A percentile compares a stretch with the other conserved stretches of the same genome.
Conservation (phyloP, 768 basidiomycete genomes). For the Mycena haematopus region DNA sequence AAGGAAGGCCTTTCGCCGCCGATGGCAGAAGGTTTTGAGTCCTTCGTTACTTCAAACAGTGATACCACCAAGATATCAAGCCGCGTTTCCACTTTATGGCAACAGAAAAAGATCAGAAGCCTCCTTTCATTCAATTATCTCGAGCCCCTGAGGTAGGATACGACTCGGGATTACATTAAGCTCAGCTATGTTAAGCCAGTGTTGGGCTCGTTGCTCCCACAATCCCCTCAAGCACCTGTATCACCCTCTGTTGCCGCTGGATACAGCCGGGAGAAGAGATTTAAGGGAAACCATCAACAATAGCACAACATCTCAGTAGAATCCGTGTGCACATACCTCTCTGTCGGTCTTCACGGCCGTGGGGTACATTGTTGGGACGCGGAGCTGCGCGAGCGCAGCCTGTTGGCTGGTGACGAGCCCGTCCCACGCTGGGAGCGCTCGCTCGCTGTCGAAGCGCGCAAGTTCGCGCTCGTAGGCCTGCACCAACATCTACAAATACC, state of each 20-base stretch:
- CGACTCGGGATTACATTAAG: too few species aligned
- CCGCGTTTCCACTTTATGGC: background rate
- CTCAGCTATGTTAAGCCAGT: background rate
- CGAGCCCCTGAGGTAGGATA: too few species aligned
- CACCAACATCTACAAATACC: slow-evolving; percentile 60
- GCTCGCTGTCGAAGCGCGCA: slow-evolving; percentile 69
- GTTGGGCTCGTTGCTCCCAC: slow-evolving; percentile 33
- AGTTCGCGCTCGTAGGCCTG: slow-evolving; percentile 71
- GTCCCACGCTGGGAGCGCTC: slow-evolving; percentile 79
- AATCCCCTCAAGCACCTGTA: slow-evolving; percentile 70
- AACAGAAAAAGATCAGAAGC: background rate
- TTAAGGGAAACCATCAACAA: background rate
- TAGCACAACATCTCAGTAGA: background rate
- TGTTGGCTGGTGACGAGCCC: slow-evolving; percentile 77
- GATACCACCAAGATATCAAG: background rate
- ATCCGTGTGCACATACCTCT: slow-evolving; percentile 50
- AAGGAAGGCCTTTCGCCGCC: background rate
- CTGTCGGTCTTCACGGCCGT: slow-evolving; percentile 54
- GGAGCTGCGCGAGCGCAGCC: slow-evolving; percentile 58
- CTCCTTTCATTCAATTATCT: background rate
- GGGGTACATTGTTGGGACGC: slow-evolving; percentile 76
- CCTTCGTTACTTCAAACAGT: background rate
- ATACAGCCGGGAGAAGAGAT: background rate
- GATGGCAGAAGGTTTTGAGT: background rate
- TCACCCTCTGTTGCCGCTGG: slow-evolving; percentile 74